Percentiles rank a stretch among this genome's conserved stretches.
These are phyloP conservation scores for Colletotrichum sp. DNA, from an alignment of 2,329 filamentous ascomycete genomes.

Conservation along the genomic window DNA sequence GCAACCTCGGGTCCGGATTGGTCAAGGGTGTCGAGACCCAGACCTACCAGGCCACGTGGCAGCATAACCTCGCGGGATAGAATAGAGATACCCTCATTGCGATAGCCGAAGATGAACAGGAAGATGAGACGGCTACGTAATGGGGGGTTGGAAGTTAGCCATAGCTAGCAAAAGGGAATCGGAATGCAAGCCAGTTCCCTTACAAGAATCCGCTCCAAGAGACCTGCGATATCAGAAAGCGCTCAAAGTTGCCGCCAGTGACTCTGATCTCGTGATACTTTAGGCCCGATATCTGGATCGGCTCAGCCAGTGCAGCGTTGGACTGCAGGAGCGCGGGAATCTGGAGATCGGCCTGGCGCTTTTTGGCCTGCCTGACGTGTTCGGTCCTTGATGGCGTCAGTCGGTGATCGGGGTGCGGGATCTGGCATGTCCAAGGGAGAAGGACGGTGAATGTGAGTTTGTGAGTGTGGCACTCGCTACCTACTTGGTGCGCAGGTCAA, in stretches of 20 bases:
- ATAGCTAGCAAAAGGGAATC: not conserved
- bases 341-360: constrained; percentile 54
- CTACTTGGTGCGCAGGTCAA: constrained; percentile 81
- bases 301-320: constrained; percentile 57
- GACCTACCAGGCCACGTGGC: constrained; percentile 72
- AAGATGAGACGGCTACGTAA: constrained; percentile 59
- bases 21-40: constrained; percentile 74
- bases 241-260: constrained; percentile 75
- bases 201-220: constrained; percentile 71
- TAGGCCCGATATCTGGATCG: constrained; percentile 68
- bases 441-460: not conserved
- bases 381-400: constrained; percentile 62
- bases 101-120: constrained; percentile 70
- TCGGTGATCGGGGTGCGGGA: not conserved
- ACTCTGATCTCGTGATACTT: constrained; percentile 73
- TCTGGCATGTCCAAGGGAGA: not conserved
- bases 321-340: constrained; percentile 49
- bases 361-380: constrained; percentile 71
- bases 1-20: constrained; percentile 68
- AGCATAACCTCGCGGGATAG: constrained; percentile 75
- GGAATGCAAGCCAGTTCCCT: constrained; percentile 25
- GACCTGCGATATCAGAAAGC: constrained; percentile 69
- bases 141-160: not conserved
- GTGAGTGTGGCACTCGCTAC: constrained; percentile 7
- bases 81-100: constrained; percentile 72